These are phyloP conservation scores for Podaxis pistillaris DNA, from an alignment of 768 basidiomycete genomes.

Conservation along the genomic window DNA sequence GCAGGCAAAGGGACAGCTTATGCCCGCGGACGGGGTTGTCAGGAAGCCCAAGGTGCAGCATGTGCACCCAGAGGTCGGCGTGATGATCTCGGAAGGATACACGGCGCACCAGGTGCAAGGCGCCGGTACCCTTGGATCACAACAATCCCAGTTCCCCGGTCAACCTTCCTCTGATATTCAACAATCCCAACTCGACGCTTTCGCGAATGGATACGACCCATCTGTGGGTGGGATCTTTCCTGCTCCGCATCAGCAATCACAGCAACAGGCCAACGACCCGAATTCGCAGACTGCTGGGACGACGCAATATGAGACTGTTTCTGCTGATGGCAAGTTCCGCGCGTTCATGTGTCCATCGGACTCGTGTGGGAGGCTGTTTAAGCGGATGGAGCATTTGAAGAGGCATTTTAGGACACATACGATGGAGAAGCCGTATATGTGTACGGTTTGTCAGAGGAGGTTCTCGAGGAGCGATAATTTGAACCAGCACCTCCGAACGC, in stretches of 20 bases:
- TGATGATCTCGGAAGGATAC: constrained; percentile 30
- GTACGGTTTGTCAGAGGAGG: constrained; percentile 70
- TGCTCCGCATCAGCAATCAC: background rate
- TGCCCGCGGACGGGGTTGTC: constrained; percentile 30
- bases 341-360: constrained; percentile 81
- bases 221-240: background rate
- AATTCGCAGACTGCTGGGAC: constrained; percentile 18
- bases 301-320: constrained; percentile 30
- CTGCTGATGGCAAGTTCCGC: constrained; percentile 45
- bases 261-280: background rate
- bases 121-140: constrained; percentile 2
- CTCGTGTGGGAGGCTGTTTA: constrained; percentile 84
- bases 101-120: constrained; percentile 19
- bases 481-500: constrained; percentile 82
- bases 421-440: constrained; percentile 81
- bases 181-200: background rate
- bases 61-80: constrained; percentile 28
- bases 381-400: constrained; percentile 90
- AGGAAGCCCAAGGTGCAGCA: constrained; percentile 29
- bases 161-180: background rate
- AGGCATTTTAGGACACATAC: constrained; percentile 88
- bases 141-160: constrained; percentile 11
- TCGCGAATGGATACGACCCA: background rate
- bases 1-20: constrained; percentile 58
- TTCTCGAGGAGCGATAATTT: constrained; percentile 92